Base-by-base conservation (phyloP, 2,329 filamentous ascomycete species). In the Colletotrichum endophyticum region DNA sequence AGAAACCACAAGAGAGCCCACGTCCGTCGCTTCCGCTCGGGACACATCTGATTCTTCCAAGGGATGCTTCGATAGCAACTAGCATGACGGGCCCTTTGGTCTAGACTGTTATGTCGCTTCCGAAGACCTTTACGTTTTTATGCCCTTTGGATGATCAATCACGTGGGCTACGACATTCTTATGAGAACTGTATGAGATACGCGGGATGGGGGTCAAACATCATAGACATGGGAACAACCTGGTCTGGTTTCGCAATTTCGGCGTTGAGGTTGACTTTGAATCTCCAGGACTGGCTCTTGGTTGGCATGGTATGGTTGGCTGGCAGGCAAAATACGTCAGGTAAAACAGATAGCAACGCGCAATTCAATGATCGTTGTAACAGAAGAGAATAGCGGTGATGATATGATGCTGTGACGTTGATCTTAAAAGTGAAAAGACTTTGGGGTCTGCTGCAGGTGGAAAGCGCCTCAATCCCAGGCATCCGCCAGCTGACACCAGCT, bases 1-100 rank as follows among this genome's bases (percentile, higher is more conserved):
- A 57, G 78, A 27, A 44, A 66, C 49, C 75, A 78, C 44, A 78
- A 77, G 69, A 34, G 78, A 39, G 63, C 66, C 56, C 75, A 78
- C 30, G 57, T 36, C 36, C 74, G 77, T 11, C 77, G 69, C 28
- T 70, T 76, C 57, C 59, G 61, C 27, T 70, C 67, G 49, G 57
- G 66, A 53, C 75, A 76, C 64, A 66, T 68, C 53, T 75, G 39
- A 70, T 39, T 36, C 30, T 64, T 44, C 34, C 62, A 39, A 32
- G 32, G 32, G 34, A 64, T 16, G 22, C 62, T 64, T 27, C 62
- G 3, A 64, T 11, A n/a, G 32, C 34, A 32, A 19, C 13, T 25
- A 9, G 39, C 8, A 25, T 16, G 53, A 19, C 27, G 15, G 34
- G 30, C 32, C 3, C 22, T 53, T 34, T 22, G 32, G 22, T n/a